These are phyloP conservation scores for Cystobasidiopsis lactophilus DNA, from an alignment of 768 basidiomycete genomes.

Conservation along the genomic window DNA sequence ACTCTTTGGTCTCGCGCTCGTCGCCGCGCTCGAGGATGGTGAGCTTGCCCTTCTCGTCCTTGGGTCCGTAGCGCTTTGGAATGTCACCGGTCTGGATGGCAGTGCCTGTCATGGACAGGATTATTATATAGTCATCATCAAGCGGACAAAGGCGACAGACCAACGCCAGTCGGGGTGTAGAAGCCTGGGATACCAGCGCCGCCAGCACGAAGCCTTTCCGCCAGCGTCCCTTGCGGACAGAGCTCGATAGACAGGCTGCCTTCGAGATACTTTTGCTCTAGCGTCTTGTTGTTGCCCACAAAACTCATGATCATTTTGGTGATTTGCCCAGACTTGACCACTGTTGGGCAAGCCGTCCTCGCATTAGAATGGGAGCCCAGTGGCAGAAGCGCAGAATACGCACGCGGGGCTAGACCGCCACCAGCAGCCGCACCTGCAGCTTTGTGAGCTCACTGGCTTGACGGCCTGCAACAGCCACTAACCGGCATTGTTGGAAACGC, in stretches of 20 bases:
- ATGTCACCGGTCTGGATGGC: slow-evolving; percentile 60
- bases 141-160: too few relatives aligned
- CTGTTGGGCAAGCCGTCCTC: slow-evolving; percentile 32
- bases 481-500: slow-evolving; percentile 62
- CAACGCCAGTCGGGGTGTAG: slow-evolving; percentile 62
- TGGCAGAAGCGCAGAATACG: background rate
- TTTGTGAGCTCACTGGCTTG: too few relatives aligned
- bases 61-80: slow-evolving; percentile 33
- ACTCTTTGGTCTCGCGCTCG: slow-evolving; percentile 50
- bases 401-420: background rate
- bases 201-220: slow-evolving; percentile 66
- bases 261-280: slow-evolving; percentile 2
- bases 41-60: slow-evolving; percentile 52
- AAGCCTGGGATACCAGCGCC: slow-evolving; percentile 86
- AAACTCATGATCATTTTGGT: slow-evolving; percentile 70
- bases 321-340: slow-evolving; percentile 35
- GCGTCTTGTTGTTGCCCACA: slow-evolving; percentile 53
- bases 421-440: background rate
- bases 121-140: too few relatives aligned
- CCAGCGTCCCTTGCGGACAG: slow-evolving; percentile 75
- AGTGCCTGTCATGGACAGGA: too few relatives aligned
- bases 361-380: slow-evolving; percentile 2
- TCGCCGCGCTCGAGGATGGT: slow-evolving; percentile 48
- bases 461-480: too few relatives aligned
- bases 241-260: slow-evolving; percentile 36